Conservation (phyloP, 106 monocot genomes). For the Platanthera guangdongensis region DNA sequence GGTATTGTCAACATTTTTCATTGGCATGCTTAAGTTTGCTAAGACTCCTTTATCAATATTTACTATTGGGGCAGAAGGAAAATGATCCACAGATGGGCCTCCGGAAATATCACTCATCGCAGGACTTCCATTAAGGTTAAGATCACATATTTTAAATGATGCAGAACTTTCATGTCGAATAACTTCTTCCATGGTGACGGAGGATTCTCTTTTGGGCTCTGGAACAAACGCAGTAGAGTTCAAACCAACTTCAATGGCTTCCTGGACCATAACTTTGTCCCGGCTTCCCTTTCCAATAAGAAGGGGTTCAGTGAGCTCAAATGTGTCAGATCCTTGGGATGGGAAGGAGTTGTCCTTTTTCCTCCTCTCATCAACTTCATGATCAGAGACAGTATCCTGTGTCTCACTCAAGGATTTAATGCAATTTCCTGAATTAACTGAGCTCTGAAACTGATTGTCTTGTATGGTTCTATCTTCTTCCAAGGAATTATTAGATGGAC, state of each 20-base stretch:
- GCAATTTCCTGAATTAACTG: conserved; percentile 8
- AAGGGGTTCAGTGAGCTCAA: conserved; percentile 8
- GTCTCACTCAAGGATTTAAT: neutral
- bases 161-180: conserved; percentile 11
- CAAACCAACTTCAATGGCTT: conserved; percentile 17
- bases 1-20: conserved; percentile 7
- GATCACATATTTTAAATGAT: conserved; percentile 55
- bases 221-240: conserved; percentile 17
- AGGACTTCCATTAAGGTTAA: conserved; percentile 51
- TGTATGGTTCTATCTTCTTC: conserved; percentile 11
- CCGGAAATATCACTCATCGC: conserved; percentile 42
- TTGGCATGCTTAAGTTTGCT: conserved; percentile 26
- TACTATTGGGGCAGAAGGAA: conserved; percentile 8
- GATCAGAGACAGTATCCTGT: conserved; percentile 17
- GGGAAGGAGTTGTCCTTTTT: neutral
- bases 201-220: conserved; percentile 20
- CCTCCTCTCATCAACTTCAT: conserved; percentile 11
- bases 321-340: conserved; percentile 6
- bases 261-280: conserved; percentile 32
- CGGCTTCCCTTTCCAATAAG: conserved; percentile 5
- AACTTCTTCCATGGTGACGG: conserved; percentile 29
- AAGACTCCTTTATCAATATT: conserved; percentile 16
- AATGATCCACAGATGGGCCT: conserved; percentile 18
- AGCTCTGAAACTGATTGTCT: conserved; percentile 10
- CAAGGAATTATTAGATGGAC: conserved; percentile 1